Base-by-base conservation (phyloP, 352 stramenopile species). In the Pythium volutum region DNA sequence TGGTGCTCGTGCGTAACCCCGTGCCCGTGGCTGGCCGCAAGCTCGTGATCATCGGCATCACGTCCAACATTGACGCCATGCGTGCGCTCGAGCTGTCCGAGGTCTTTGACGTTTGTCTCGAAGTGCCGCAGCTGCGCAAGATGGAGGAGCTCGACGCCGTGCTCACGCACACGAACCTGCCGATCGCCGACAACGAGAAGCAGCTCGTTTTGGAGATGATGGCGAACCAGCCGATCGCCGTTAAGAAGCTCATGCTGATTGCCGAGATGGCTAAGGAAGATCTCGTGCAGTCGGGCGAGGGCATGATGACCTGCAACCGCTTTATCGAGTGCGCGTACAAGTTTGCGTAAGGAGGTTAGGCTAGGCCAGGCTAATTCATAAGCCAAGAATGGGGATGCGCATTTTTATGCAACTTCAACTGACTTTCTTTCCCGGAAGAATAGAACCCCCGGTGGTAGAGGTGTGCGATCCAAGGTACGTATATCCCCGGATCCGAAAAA, bases 1-100 rank as follows among this genome's bases (percentile, higher is more conserved):
- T 99, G 70, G 96, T 99, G 39, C 73, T 99, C 55, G 84, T 99
- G 41, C 98, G 98, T 74, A 99, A 99, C 78, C 83, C 94, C 18
- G 95, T 97, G 59, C 89, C 91, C 2, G 89, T 93, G 29, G 85
- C 91, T 59, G 94, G 96, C 38, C 88, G 93, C 34, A 98, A 98
- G 63, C 85, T 99, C 11, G 77, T 99, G 42, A 86, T 99, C 39
- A 97, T 99, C 53, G 96, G 93, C 51, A 97, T 98, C 20, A 98
- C 96, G 25, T 97, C 89, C 43, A 91, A 95, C 55, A 87, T 95
- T 25, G 73, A 91, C 15, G 78, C 96, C 14, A 87, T 99, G 69
- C 88, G 97, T 57, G 84, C 96, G 58, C 83, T 99, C 52, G 94
- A 97, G 56, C 76, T 99, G 27, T 78, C 88, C 26, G 81, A 98